phyloP scores from a whole-genome alignment of 2,329 filamentous ascomycete genomes.

The Xylaria multiplex region DNA sequence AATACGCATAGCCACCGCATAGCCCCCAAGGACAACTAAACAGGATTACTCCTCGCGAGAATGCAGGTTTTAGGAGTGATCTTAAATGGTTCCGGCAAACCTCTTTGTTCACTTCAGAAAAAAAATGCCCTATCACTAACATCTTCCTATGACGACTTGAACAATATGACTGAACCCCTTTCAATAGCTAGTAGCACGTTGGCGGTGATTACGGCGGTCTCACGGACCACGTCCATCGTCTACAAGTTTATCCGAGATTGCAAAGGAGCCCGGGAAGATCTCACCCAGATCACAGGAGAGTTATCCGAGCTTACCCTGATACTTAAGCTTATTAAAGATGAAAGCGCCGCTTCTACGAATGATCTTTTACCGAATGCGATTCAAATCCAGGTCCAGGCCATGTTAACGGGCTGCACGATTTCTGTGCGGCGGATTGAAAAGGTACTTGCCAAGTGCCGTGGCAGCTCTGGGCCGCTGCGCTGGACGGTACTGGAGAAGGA shows the following conservation, averaged over 20 bases:
- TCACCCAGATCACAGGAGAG: not conserved
- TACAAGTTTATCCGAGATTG: conserved; percentile 19
- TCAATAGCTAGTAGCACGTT: conserved; percentile 10
- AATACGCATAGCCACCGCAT: conserved; percentile 11
- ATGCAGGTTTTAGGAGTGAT: not conserved
- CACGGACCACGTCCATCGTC: not conserved
- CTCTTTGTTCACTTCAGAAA: not conserved
- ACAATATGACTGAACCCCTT: conserved; percentile 3
- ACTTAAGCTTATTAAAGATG: conserved; percentile 19
- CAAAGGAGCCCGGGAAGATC: conserved; percentile 13
- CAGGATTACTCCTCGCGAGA: conserved; percentile 4
- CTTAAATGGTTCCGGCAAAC: not conserved
- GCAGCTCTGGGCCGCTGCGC: conserved; percentile 6
- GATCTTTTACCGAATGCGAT: not conserved
- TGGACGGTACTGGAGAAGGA: conserved; percentile 18
- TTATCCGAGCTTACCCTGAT: conserved; percentile 9
- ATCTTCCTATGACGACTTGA: not conserved
- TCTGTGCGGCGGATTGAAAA: conserved; percentile 13
- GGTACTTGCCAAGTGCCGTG: not conserved
- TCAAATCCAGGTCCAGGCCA: conserved; percentile 3
- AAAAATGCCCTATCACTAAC: not conserved
- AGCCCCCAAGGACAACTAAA: not conserved
- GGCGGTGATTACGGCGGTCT: not conserved
- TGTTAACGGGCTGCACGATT: conserved; percentile 9
- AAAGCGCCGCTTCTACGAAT: not conserved